phyloP scores from a whole-genome alignment of 306 rosid genomes.

The Sindora glabra region DNA sequence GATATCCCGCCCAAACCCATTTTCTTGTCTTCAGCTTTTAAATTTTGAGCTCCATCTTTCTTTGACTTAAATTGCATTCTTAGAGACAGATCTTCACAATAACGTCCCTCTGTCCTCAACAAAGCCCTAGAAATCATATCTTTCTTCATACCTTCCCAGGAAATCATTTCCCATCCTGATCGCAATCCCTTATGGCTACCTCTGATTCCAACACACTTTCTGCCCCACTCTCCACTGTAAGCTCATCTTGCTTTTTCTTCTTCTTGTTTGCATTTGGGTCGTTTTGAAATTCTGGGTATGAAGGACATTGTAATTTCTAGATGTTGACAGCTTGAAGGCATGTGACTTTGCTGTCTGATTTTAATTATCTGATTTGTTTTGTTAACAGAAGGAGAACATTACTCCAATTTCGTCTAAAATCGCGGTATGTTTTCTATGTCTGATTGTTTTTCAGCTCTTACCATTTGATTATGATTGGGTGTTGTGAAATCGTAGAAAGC shows the following conservation, averaged over 20 bases:
- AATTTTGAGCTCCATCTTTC: background rate
- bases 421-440: constrained; percentile 28
- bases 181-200: constrained; percentile 27
- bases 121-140: constrained; percentile 20
- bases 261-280: background rate
- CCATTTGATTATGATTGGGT: background rate
- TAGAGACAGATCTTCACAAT: too few species aligned
- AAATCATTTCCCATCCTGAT: background rate
- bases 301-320: background rate
- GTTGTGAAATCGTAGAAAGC: background rate
- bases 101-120: background rate
- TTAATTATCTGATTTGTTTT: background rate
- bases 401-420: constrained; percentile 63
- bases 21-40: background rate
- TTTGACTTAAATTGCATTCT: background rate
- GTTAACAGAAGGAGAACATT: constrained; percentile 65
- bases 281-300: background rate
- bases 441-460: background rate
- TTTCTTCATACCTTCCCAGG: background rate
- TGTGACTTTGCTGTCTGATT: background rate
- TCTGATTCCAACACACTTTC: constrained; percentile 27
- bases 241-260: background rate
- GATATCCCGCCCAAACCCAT: constrained; percentile 15
- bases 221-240: constrained; percentile 25
- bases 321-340: background rate